Evolutionary conservation across 1,284 basidiomycete species (phyloP), one percentile per base, ranked within the genome.

Genomic region (Rhodotorula sp.): DNA sequence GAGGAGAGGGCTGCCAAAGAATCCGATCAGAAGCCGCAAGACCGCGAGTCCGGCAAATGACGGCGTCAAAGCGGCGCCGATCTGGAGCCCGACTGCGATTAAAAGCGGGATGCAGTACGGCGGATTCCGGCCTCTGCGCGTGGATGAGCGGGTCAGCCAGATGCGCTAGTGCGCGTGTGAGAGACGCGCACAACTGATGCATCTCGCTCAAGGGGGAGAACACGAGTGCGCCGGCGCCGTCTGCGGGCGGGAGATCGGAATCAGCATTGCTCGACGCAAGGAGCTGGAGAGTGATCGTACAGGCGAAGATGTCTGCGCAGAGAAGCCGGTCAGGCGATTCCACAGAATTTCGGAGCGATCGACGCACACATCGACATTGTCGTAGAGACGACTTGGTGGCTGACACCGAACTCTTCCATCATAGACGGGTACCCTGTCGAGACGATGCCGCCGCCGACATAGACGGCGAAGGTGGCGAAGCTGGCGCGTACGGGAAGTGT

Each of bases 161-260:
- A 34, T n/a, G n/a, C n/a, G n/a, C n/a, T n/a, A n/a, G n/a, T n/a
- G 13, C 25, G 50, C 41, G 21, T 39, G 54, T 6, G 54, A 57
- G 46, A 65, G n/a, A n/a, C n/a, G n/a, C 50, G 58, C 37, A 53
- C 29, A 66, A 36, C 6, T 39, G 53, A 19, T 73, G 71, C 56
- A 82, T 81, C 64, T 82, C 81, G 12, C 77, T 78, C 0, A 77
- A 63, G 1, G 80, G 70, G 10, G 69, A 64, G 27, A 82, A 69
- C 55, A 82, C 37, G 73, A 81, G 75, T 2, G 81, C 79, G 0
- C 80, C 80, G 13, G 79, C 27, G 25, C 55, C 66, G 37, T 60
- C 55, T 57, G 55, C 12, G 15, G 5, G 4, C 2, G 21, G n/a
- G 6, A 1, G 15, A 21, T 1, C 25, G 27, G 8, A 56, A 39